These are phyloP conservation scores for Agastache rugosa DNA, from an alignment of 257 asterid species.

Conservation along the genomic window DNA sequence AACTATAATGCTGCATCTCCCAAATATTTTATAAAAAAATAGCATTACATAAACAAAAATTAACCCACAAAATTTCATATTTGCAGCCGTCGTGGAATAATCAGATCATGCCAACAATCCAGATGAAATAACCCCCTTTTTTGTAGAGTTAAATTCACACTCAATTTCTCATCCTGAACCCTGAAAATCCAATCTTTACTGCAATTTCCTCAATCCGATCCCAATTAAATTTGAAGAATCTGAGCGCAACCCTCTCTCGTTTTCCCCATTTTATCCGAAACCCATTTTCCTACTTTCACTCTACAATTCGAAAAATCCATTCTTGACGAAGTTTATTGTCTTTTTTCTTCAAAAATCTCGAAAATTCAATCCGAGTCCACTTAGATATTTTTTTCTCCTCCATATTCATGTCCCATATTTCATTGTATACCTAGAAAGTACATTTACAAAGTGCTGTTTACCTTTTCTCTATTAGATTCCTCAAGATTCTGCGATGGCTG, in stretches of 20 bases:
- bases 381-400: neutral
- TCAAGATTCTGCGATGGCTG: conserved; percentile 70
- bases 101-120: conserved; percentile 7
- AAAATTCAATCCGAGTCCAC: conserved; percentile 17
- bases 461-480: conserved; percentile 16
- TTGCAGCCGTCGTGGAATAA: conserved; percentile 21
- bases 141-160: neutral
- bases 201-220: conserved; percentile 2
- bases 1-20: neutral
- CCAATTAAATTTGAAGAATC: conserved; percentile 24
- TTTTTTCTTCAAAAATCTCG: neutral
- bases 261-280: conserved; percentile 22
- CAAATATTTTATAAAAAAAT: neutral
- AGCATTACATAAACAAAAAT: neutral
- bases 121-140: neutral
- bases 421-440: conserved; percentile 25
- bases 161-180: conserved; percentile 32
- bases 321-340: conserved; percentile 37
- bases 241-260: neutral
- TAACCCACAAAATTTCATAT: neutral
- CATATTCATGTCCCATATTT: conserved; percentile 25
- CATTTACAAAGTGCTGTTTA: conserved; percentile 17
- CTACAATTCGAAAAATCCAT: conserved; percentile 19
- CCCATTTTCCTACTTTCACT: conserved; percentile 37
- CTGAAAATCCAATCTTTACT: conserved; percentile 40